A percentile compares a stretch with the other conserved stretches of the same genome.
Evolutionary conservation across 2,329 filamentous ascomycete species (phyloP).

Genomic region (Thelonectria blattea): DNA sequence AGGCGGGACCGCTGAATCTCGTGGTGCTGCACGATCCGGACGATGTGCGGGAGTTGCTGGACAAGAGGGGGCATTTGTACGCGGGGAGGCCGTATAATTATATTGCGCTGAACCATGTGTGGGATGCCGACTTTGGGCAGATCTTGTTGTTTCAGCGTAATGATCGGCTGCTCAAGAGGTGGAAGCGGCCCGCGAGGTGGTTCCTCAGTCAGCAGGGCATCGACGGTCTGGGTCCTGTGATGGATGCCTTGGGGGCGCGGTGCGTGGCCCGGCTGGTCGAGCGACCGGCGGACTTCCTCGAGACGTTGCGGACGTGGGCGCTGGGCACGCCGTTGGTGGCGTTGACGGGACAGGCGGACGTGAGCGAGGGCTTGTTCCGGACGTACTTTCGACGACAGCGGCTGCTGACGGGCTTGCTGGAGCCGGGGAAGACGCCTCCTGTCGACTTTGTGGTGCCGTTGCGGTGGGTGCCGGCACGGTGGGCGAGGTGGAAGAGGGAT

Average conservation of each 20-base stretch:
- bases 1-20: conserved; percentile 40
- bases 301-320: conserved; percentile 33
- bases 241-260: conserved; percentile 30
- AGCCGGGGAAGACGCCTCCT: conserved; percentile 35
- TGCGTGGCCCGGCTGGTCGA: conserved; percentile 29
- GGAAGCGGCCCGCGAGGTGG: conserved; percentile 30
- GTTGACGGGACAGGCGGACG: conserved; percentile 31
- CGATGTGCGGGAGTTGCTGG: conserved; percentile 45
- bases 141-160: conserved; percentile 34
- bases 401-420: conserved; percentile 33
- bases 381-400: conserved; percentile 33
- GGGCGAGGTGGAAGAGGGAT: conserved; percentile 33
- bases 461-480: conserved; percentile 26
- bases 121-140: conserved; percentile 33
- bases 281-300: conserved; percentile 18
- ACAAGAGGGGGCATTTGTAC: conserved; percentile 46
- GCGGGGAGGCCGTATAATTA: conserved; percentile 44
- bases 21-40: conserved; percentile 43
- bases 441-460: conserved; percentile 36
- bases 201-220: conserved; percentile 33
- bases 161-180: conserved; percentile 29
- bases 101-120: conserved; percentile 38
- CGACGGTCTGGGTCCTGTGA: conserved; percentile 21
- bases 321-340: conserved; percentile 35
- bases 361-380: conserved; percentile 17